Evolutionary conservation across 139 green algal species (phyloP).

Genomic region (Chlamydomonas applanata): DNA sequence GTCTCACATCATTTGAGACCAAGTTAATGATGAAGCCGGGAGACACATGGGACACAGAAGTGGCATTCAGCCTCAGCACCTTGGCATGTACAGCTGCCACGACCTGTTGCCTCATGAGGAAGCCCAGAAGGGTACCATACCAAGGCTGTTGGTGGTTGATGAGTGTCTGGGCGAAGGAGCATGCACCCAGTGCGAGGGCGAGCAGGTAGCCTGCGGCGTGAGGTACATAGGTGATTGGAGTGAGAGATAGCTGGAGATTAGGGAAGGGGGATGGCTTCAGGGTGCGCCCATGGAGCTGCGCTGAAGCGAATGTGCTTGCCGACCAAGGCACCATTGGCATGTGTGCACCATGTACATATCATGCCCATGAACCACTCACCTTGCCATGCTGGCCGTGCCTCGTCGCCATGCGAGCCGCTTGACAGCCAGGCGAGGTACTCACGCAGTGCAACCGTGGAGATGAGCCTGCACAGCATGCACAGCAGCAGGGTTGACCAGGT

Average conservation of each 20-base stretch:
- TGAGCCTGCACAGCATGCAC: no score
- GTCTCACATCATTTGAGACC: conserved; percentile 31
- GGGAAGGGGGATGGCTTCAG: no score
- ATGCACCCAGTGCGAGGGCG: neutral
- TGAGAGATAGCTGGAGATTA: no score
- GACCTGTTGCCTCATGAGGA: conserved; percentile 8
- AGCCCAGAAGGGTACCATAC: neutral
- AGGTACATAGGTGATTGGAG: no score
- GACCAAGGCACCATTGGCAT: no score
- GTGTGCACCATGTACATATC: no score
- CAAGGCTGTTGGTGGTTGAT: neutral
- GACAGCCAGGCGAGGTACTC: neutral
- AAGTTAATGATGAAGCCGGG: conserved; percentile 56
- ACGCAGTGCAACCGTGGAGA: neutral
- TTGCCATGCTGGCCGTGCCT: neutral
- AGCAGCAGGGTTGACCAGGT: no score
- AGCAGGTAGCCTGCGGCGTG: neutral
- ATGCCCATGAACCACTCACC: no score
- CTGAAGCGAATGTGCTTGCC: no score
- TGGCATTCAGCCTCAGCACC: neutral
- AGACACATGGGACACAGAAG: conserved; percentile 7
- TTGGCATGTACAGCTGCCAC: conserved; percentile 5
- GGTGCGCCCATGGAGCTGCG: no score
- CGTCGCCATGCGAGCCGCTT: neutral
- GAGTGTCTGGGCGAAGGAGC: neutral